These are phyloP conservation scores for Mortierella sp. DNA, from an alignment of 371 early-diverging fungal genomes.

Conservation along the genomic window DNA sequence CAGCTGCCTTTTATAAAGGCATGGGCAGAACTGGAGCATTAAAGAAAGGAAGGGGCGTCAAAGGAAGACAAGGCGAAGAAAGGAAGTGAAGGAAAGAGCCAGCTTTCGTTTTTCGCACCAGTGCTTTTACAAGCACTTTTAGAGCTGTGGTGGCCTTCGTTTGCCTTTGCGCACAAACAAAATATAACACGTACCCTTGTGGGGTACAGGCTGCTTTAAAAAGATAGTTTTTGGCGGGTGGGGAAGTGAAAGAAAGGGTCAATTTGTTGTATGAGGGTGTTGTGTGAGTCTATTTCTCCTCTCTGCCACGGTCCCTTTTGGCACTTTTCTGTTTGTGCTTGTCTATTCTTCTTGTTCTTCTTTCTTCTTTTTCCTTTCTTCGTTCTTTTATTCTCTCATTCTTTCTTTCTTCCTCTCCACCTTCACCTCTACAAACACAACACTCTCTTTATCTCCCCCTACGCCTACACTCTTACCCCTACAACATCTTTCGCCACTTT, in stretches of 20 bases:
- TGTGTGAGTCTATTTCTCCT: background rate
- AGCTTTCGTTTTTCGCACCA: background rate
- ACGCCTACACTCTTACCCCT: background rate
- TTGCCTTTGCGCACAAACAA: background rate
- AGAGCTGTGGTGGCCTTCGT: background rate
- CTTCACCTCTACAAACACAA: background rate
- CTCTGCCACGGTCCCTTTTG: background rate
- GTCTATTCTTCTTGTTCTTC: background rate
- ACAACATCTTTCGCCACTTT: background rate
- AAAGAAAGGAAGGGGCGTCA: background rate
- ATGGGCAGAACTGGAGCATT: background rate
- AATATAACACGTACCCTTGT: too few relatives aligned
- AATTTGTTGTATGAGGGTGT: too few relatives aligned
- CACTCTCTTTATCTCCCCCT: too few relatives aligned
- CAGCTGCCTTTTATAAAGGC: background rate
- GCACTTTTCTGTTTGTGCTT: background rate
- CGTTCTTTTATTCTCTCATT: background rate
- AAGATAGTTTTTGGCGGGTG: too few relatives aligned
- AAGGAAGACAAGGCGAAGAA: background rate
- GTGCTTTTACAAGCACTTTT: background rate
- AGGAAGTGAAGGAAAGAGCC: background rate
- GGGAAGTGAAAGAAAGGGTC: too few relatives aligned
- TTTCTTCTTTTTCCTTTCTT: background rate
- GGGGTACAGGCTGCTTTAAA: too few relatives aligned
- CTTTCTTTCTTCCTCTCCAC: background rate